Base-by-base conservation (phyloP, 2,329 filamentous ascomycete species). In the Hortaea werneckii region DNA sequence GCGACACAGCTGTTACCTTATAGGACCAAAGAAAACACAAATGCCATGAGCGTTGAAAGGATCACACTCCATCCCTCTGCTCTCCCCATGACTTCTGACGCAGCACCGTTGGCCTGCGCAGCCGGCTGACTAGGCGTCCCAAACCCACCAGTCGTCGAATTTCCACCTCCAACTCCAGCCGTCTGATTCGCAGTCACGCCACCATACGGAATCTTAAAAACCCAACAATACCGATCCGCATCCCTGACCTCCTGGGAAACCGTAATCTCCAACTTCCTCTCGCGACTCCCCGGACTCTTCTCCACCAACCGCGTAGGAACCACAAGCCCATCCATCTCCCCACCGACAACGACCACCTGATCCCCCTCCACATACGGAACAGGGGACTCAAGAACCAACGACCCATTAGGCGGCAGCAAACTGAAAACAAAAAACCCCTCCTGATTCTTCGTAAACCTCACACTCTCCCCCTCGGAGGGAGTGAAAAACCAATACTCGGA, bases 401-500 rank as follows among this genome's bases (percentile, higher is more conserved):
- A 65, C 1, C 57, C 59, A n/a, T 62, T 59, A 2, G 73, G 73
- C 38, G 64, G 63, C 5, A 65, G 62, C 30, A 78, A 52, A 1
- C 68, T 67, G 9, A 70, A 50, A 34, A 77, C 63, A 51, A 77
- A 79, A 48, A 79, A 78, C 0, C 76, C 74, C 6, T 74, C 68
- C 1, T 62, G 48, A 0, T 68, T 77, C 52, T 70, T 69, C 3
- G 76, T 78, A 52, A 78, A 79, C 4, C 76, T 59, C 0, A 77
- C 56, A 5, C 68, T 59, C 1, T 60, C 62, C 0, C 68, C 67
- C 41, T 73, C 71, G 11, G 68, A 61, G 0, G 73, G 65, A 5
- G 62, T 66, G 2, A 74, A 58, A 50, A 70, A 69, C 73, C 73
- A 77, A 54, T 76, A 78, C 1, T 70, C 76, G 4, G 77, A 79